phyloP scores from a whole-genome alignment of 805 yeast genomes.

The Teunomyces cretensis region DNA sequence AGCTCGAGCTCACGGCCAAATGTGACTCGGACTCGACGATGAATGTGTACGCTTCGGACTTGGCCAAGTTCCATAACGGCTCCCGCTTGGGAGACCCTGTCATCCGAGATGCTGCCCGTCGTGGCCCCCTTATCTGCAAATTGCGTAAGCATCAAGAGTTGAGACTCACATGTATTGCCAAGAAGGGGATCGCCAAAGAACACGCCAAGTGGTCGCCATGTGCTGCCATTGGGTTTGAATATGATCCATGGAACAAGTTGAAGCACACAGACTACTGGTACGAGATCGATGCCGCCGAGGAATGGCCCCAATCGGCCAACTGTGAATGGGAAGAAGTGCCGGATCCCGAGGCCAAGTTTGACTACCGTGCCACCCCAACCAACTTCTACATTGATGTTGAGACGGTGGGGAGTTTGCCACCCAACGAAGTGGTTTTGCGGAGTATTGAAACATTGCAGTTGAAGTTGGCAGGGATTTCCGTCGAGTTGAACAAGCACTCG shows the following conservation, averaged over 20 bases:
- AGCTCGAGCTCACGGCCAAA: slow-evolving; percentile 78
- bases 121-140: slow-evolving; percentile 90
- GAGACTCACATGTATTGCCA: slow-evolving; percentile 87
- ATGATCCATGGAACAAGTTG: slow-evolving; percentile 98
- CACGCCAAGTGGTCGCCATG: slow-evolving; percentile 99
- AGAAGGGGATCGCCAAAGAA: slow-evolving; percentile 95
- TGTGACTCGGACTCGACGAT: slow-evolving; percentile 87
- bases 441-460: slow-evolving; percentile 84
- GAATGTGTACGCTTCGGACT: slow-evolving; percentile 85
- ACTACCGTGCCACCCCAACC: slow-evolving; percentile 77
- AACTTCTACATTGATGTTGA: slow-evolving; percentile 88
- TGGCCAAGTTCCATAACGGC: slow-evolving; percentile 47
- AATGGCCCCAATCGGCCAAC: slow-evolving; percentile 91
- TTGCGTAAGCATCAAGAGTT: slow-evolving; percentile 91
- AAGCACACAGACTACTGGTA: slow-evolving; percentile 97
- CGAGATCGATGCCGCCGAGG: slow-evolving; percentile 81
- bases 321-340: slow-evolving; percentile 97
- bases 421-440: slow-evolving; percentile 83
- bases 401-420: slow-evolving; percentile 85
- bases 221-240: slow-evolving; percentile 93
- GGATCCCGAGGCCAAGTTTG: slow-evolving; percentile 80
- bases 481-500: slow-evolving; percentile 55
- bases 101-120: slow-evolving; percentile 68
- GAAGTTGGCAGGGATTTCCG: slow-evolving; percentile 84
- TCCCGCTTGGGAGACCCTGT: slow-evolving; percentile 76